Evolutionary conservation across 2,329 filamentous ascomycete genomes (phyloP), one percentile per base, ranked within the genome.

Genomic region (Ophiostoma triangulosporum): DNA sequence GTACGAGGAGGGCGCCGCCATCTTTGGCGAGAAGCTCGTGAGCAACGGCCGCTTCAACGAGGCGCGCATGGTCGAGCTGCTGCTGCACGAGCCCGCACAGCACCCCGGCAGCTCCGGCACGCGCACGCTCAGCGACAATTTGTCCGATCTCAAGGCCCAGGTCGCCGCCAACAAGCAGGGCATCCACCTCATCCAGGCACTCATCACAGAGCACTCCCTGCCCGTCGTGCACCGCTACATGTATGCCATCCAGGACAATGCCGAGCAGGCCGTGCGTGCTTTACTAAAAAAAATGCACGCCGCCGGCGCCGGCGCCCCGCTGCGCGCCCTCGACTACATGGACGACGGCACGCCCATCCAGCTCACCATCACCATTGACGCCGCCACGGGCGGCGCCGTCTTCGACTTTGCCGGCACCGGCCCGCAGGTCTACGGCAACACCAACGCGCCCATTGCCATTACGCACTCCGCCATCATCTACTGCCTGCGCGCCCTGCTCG

Each of bases 21-120:
- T 84, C 60, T 77, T 78, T 60, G 77, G 76, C 3, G 77, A 81
- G 60, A 78, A 90, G 67, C 73, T 94, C 1, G 85, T 93, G 2
- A 83, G 78, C 7, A 79, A 84, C 60, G 86, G 87, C 9, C 72
- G 78, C 14, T 91, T 94, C 68, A 80, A 91, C 60, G 88, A 94
- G 63, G 74, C 84, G 57, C 75, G 84, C 5, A 84, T 93, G 53
- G 80, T 76, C 0, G 77, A 88, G 58, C 66, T 84, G 6, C 68
- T 88, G 29, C 71, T 84, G 35, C 73, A 78, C 26, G 81, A 86
- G 59, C 84, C 84, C 0, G 80, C 81, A 0, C 73, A 81, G 59
- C 80, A 84, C 60, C 76, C 77, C 3, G 84, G 81, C 2, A 88
- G 84, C 64, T 80, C 76, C 48, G 84, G 84, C 1, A 85, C 84